Base-by-base conservation (phyloP, 805 yeast genomes). In the Saturnispora saitoi region DNA sequence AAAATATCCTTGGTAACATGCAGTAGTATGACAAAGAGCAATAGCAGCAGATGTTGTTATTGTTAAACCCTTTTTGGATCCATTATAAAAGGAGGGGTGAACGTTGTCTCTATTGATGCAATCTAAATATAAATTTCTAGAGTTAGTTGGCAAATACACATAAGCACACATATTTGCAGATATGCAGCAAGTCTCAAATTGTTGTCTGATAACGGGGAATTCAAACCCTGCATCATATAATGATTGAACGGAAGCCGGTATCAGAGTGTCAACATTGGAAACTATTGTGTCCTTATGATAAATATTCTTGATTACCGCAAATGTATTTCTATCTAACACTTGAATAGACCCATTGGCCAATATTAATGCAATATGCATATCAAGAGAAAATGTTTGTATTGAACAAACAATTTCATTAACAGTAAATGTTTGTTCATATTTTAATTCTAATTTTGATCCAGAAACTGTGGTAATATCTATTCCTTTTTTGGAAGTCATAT, bases 1-100 rank as follows among this genome's bases (percentile, higher is more conserved):
- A 48, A 78, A 75, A 8, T 77, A 68, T 46, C 77, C 83, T 42
- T 80, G 72, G 62, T 81, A 85, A 56, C 90, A 86, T 0, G 89
- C 77, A 48, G 75, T 72, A 0, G 93, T 78, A 61, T 85, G 88
- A 6, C 80, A 66, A 28, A 75, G 70, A 0, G 95, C 86, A 45
- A 86, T 64, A 0, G 78, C 81, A 1, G 78, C 80, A 0, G 85
- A 73, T 0, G 78, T 64, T 2, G 71, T 55, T n/a, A 66, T 61
- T 37, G 72, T 49, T 12, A 68, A 66, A 3, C 70, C 70, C 30
- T 56, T 58, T 40, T 47, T 58, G 20, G 56, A 54, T 3, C 46
- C 46, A 15, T 54, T 43, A 3, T 45, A 43, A 38, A 49, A 49
- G 10, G 45, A 17, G 1, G 37, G 20, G 29, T 54, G 55, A 7